Evolutionary conservation across 2,329 filamentous ascomycete genomes (phyloP), one percentile per base, ranked within the genome.

Genomic region (Talaromyces sp.): DNA sequence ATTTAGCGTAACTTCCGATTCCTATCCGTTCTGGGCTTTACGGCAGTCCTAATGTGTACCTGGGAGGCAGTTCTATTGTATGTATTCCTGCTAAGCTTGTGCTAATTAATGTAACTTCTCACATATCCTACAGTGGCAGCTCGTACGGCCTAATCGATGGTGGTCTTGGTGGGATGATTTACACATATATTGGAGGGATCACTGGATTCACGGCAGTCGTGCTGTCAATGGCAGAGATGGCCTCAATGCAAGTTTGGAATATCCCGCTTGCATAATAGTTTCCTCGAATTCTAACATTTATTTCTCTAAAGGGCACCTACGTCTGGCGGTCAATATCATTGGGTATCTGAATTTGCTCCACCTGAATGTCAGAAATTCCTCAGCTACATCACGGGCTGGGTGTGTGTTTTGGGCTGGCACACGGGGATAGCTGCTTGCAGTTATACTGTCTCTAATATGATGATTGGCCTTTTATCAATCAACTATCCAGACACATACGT

Each of bases 101-200:
- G 62, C 5, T 61, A 16, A 31, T 40, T 6, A 16, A 6, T n/a
- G 6, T 8, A 31, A 30, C 50, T 53, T 18, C 12, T 53, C 7
- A 54, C 52, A 31, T 7, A 31, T 4, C 23, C 30, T 50, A 31
- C 40, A 64, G 63, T 51, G 64, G 61, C 31, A 53, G 60, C 31
- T 47, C 56, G n/a, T 56, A 57, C 60, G 65, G 65, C 3, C 31
- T 66, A 33, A 64, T 66, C 7, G 83, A 84, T 65, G 83, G 83
- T 7, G 83, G 83, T 14, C 79, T 80, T 1, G 82, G 79, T 3
- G 83, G 82, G 28, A 73, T 84, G 10, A 78, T 85, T 47, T 86
- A 82, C 75, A 77, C 81, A 4, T 84, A 79, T 60, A 63, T 84
- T 2, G 69, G 82, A 40, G 77, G 77, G 10, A 82, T 81, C 77